Conservation (phyloP, 2,329 filamentous ascomycete genomes). For the Corynespora cassiicola region DNA sequence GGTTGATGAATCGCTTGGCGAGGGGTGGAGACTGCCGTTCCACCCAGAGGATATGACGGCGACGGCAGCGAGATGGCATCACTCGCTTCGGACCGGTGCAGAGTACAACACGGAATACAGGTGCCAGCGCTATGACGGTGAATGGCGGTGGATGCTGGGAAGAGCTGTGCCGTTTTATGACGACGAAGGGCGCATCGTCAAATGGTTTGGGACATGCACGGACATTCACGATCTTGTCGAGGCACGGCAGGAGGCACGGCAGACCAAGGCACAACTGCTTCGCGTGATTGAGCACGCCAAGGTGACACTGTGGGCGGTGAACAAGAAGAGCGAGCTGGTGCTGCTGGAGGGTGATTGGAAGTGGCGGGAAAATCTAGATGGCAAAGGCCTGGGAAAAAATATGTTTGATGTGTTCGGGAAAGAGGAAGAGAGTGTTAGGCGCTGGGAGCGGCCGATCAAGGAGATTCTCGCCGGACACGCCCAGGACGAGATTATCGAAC, state of each 20-base stretch:
- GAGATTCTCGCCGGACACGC: constrained; percentile 68
- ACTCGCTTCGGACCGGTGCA: constrained; percentile 68
- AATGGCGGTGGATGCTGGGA: constrained; percentile 81
- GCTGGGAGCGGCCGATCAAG: constrained; percentile 65
- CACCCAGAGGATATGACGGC: constrained; percentile 72
- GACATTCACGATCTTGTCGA: constrained; percentile 79
- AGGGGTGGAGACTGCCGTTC: constrained; percentile 68
- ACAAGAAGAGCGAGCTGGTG: constrained; percentile 66
- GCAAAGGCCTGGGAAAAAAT: constrained; percentile 63
- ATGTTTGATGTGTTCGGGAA: constrained; percentile 68
- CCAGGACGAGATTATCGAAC: constrained; percentile 69
- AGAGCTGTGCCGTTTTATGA: constrained; percentile 73
- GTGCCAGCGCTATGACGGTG: constrained; percentile 69
- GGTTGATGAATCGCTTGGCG: constrained; percentile 66
- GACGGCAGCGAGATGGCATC: constrained; percentile 64
- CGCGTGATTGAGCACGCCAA: constrained; percentile 77
- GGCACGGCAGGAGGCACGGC: constrained; percentile 69
- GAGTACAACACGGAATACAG: constrained; percentile 76
- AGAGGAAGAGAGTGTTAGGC: constrained; percentile 42
- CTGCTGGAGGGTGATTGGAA: constrained; percentile 74
- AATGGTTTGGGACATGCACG: constrained; percentile 83
- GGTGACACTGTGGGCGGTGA: constrained; percentile 77
- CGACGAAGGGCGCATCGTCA: constrained; percentile 71
- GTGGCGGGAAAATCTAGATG: constrained; percentile 18
- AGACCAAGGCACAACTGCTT: constrained; percentile 72